These are phyloP conservation scores for Acacia acuminata DNA, from an alignment of 306 rosid species.

Conservation along the genomic window DNA sequence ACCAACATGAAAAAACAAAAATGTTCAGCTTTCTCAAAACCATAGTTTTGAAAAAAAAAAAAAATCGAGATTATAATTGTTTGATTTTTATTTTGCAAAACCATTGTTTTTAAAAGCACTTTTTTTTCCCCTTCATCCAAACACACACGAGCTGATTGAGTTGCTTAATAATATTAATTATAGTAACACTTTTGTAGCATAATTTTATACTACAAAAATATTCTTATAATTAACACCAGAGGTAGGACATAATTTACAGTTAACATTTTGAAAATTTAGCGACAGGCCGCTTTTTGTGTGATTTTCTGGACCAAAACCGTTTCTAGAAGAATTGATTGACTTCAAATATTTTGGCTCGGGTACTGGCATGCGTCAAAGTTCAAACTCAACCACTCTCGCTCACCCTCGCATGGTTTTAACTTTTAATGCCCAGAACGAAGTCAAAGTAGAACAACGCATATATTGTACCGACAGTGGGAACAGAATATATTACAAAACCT, in stretches of 20 bases:
- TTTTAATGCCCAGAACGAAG: neutral
- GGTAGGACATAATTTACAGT: neutral
- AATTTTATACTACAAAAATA: no score
- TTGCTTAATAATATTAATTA: no score
- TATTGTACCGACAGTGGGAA: neutral
- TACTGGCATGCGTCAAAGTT: neutral
- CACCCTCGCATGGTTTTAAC: neutral
- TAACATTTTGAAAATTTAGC: neutral
- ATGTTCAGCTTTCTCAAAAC: no score
- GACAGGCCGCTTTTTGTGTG: neutral
- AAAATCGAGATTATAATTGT: no score
- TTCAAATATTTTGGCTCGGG: neutral
- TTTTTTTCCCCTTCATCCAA: no score
- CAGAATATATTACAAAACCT: neutral
- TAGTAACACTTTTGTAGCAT: no score
- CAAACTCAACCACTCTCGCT: neutral
- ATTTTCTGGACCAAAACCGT: neutral
- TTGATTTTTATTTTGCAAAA: no score
- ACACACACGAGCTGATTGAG: no score
- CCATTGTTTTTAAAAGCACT: no score
- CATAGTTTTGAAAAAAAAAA: no score
- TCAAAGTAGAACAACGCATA: neutral
- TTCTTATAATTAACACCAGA: no score
- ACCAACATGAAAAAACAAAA: no score
- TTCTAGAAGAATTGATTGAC: neutral